Evolutionary conservation across 768 basidiomycete genomes (phyloP), one percentile per base, ranked within the genome.

Genomic region (Antrodiella citrinella): DNA sequence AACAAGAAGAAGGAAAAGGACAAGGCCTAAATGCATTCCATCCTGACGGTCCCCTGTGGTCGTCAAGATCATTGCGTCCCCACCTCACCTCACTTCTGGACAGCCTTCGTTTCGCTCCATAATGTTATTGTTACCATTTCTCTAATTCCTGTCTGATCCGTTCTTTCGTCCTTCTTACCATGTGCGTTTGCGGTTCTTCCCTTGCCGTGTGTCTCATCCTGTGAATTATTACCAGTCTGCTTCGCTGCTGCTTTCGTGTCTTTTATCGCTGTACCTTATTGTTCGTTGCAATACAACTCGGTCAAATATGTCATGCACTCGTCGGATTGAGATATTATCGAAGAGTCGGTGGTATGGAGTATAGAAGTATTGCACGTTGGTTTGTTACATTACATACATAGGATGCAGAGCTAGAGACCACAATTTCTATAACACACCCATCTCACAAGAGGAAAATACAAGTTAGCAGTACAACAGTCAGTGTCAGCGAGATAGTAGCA

Each of bases 1-100:
- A 86, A 85, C 67, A 78, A 72, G 56, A 74, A 83, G 45, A 81
- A 80, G 60, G 82, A 84, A 64, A 84, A 85, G 59, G 77, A 79
- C 19, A 18, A n/a, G n/a, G n/a, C n/a, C n/a, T n/a, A n/a, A n/a
- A n/a, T n/a, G n/a, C n/a, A n/a, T n/a, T n/a, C n/a, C n/a, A n/a
- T n/a, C 10, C 10, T 18, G 10, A 38, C 35, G 35, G 10, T 10
- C 10, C 35, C 35, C 10, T 38, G 18, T 38, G 10, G 10, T 38
- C 35, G 18, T 38, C 35, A 18, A 10, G 35, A 18, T 18, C 35
- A 10, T 38, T 38, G 35, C 35, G 10, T 38, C 10, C 35, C 35
- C 35, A 10, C 35, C 18, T 38, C 35, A 18, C 10, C 35, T 35
- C 30, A 35, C 7, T 35, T 35, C 30, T 15, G 30, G 30, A 35